phyloP scores from a whole-genome alignment of 257 asterid genomes.

The Solanum raphanifolium region DNA sequence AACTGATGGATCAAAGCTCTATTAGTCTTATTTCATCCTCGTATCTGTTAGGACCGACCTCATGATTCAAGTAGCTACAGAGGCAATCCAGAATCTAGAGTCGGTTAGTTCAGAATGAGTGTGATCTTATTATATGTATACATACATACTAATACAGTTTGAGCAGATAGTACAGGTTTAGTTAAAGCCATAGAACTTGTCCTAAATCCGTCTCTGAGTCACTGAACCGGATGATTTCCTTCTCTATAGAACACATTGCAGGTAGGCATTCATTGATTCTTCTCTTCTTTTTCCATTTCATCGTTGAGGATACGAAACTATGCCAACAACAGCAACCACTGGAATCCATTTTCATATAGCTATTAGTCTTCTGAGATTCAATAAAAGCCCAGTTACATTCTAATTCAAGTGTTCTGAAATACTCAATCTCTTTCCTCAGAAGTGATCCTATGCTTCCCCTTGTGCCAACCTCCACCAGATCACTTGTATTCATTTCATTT shows the following conservation, averaged over 20 bases:
- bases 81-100: background rate
- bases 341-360: conserved; percentile 16
- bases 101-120: background rate
- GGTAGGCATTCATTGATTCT: conserved; percentile 27
- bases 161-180: background rate
- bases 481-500: conserved; percentile 19
- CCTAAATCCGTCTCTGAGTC: conserved; percentile 36
- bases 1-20: background rate
- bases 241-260: conserved; percentile 22
- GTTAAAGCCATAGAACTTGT: background rate
- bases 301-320: conserved; percentile 23
- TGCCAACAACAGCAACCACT: conserved; percentile 33
- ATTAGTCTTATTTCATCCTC: background rate
- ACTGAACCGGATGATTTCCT: conserved; percentile 32
- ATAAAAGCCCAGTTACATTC: conserved; percentile 15
- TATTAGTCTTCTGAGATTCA: conserved; percentile 15
- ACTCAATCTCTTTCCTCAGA: conserved; percentile 69
- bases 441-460: conserved; percentile 85
- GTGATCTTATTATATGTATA: background rate
- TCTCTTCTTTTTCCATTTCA: conserved; percentile 49
- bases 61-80: background rate
- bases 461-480: conserved; percentile 49
- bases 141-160: background rate
- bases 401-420: conserved; percentile 40
- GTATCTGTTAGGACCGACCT: background rate